Percentiles rank a stretch among this genome's conserved stretches.
Evolutionary conservation across 495 filamentous ascomycete species (phyloP).

Genomic region (Neurospora hispaniola): DNA sequence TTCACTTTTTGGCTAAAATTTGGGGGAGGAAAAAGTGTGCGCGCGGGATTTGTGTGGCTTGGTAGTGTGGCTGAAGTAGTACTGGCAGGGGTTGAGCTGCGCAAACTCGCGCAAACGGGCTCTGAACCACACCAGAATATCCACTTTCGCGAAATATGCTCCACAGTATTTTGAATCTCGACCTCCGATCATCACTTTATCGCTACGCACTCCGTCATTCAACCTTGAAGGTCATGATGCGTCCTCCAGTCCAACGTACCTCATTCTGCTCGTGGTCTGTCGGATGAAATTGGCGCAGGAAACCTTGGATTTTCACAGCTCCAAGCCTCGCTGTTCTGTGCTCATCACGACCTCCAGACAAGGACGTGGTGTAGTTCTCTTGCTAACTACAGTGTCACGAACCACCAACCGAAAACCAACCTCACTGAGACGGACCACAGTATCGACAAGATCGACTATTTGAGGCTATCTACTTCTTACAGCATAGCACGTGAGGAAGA

Average conservation of each 20-base stretch:
- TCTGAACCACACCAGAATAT: not conserved
- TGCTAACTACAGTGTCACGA: not conserved
- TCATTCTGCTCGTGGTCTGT: not conserved
- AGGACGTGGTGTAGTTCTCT: not conserved
- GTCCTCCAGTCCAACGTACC: not conserved
- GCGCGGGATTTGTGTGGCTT: conserved; percentile 12
- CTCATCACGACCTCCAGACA: not conserved
- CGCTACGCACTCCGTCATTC: not conserved
- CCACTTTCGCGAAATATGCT: not conserved
- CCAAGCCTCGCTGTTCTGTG: not conserved
- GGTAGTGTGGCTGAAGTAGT: not conserved
- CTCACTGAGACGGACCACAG: not conserved
- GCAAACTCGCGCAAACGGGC: not conserved
- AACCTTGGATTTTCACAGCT: not conserved
- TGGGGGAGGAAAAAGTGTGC: conserved; percentile 15
- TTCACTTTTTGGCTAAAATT: conserved; percentile 2
- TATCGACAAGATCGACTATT: not conserved
- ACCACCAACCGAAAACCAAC: not conserved
- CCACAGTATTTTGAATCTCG: not conserved
- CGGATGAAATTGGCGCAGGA: not conserved
- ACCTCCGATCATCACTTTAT: conserved; percentile 4
- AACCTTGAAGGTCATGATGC: not conserved
- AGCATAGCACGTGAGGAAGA: not conserved
- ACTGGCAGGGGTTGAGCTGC: conserved; percentile 2
- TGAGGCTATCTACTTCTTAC: not conserved